phyloP scores from a whole-genome alignment of 148 eudicot genomes.

The Simmondsia chinensis region DNA sequence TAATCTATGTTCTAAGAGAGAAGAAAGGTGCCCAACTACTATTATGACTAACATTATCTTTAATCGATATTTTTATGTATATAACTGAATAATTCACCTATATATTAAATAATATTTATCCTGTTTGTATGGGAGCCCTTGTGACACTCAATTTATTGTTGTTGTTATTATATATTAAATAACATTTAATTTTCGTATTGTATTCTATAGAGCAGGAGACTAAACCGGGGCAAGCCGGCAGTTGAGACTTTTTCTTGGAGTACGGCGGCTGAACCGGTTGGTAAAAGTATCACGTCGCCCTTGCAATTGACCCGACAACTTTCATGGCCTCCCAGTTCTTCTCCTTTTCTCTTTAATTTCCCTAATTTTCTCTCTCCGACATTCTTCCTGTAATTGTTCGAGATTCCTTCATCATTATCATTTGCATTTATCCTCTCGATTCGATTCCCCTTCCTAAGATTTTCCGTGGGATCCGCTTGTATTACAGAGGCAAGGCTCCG shows the following conservation, averaged over 20 bases:
- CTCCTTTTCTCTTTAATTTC: not conserved
- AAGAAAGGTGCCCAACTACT: no score
- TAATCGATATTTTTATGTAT: no score
- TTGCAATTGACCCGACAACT: slow-evolving; percentile 14
- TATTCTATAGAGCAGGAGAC: not conserved
- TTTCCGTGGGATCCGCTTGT: slow-evolving; percentile 15
- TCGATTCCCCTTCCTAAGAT: not conserved
- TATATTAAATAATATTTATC: no score
- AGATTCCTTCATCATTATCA: not conserved
- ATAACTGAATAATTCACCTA: no score
- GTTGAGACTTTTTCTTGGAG: no score
- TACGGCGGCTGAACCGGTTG: not conserved
- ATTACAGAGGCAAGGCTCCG: not conserved
- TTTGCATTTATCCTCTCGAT: not conserved
- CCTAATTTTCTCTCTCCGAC: not conserved
- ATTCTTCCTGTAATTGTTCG: slow-evolving; percentile 7
- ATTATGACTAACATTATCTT: no score
- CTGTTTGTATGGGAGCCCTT: no score
- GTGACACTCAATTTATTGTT: no score
- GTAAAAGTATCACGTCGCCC: not conserved
- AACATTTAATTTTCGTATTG: no score
- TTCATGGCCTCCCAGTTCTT: slow-evolving; percentile 16
- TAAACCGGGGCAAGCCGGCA: not conserved
- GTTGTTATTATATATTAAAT: no score
- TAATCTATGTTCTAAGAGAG: no score